Conservation (phyloP, 495 filamentous ascomycete species). For the Umbilicaria muhlenbergii region DNA sequence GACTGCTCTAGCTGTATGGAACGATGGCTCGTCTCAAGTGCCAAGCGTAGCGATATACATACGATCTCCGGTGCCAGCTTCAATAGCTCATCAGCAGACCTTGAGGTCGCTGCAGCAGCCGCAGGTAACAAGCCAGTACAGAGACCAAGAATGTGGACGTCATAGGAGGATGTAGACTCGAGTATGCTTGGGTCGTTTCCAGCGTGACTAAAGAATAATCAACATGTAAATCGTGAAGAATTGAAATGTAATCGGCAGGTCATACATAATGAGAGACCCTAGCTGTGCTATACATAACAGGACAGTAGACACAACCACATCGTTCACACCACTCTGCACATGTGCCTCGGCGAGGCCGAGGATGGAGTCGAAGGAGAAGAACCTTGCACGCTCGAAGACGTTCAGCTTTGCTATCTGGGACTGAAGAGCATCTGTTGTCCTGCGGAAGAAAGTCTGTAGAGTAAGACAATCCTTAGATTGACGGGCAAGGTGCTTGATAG, state of each 20-base stretch:
- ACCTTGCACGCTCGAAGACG: not conserved
- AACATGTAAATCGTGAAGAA: not conserved
- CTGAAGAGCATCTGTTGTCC: not conserved
- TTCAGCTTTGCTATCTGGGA: not conserved
- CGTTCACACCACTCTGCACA: not conserved
- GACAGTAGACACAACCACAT: slow-evolving; percentile 2
- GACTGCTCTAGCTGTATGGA: slow-evolving; percentile 3
- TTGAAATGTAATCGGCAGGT: not conserved
- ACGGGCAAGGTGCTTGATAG: slow-evolving; percentile 3
- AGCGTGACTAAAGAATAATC: not conserved
- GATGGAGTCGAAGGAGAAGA: slow-evolving; percentile 3
- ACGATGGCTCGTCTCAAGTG: slow-evolving; percentile 2
- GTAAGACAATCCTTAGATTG: not conserved
- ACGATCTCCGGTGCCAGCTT: slow-evolving; percentile 6
- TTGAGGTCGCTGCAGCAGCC: slow-evolving; percentile 4
- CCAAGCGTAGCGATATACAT: slow-evolving; percentile 4
- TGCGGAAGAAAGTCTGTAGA: slow-evolving; percentile 2
- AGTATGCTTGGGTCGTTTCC: not conserved
- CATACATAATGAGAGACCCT: slow-evolving; percentile 1
- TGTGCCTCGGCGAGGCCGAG: slow-evolving; percentile 1
- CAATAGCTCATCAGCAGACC: not conserved
- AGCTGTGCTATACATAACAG: slow-evolving; percentile 6
- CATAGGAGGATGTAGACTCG: not conserved
- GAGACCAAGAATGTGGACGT: slow-evolving; percentile 4
- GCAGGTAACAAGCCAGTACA: slow-evolving; percentile 8